A percentile compares a stretch with the other conserved stretches of the same genome.
Evolutionary conservation across 768 basidiomycete species (phyloP).

Genomic region (Suillus luteus): DNA sequence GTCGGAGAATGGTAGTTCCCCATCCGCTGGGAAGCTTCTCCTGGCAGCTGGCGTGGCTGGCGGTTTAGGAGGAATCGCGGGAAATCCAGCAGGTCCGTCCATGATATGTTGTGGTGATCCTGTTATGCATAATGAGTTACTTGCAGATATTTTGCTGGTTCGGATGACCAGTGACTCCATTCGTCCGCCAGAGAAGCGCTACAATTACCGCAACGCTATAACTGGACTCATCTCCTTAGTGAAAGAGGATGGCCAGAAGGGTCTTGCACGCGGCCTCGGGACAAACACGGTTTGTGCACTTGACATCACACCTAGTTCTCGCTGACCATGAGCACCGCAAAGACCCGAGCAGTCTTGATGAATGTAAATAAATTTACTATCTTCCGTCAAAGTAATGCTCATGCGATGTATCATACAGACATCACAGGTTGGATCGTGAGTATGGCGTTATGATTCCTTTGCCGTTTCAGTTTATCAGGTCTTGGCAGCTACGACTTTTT

Average conservation of each 20-base stretch:
- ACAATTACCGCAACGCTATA: conserved; percentile 79
- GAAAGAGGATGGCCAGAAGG: conserved; percentile 67
- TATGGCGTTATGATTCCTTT: conserved; percentile 20
- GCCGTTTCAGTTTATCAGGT: neutral
- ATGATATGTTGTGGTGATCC: neutral
- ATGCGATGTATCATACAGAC: conserved; percentile 40
- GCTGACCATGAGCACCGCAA: conserved; percentile 13
- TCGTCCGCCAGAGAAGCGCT: conserved; percentile 71
- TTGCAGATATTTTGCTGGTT: conserved; percentile 68
- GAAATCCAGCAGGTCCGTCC: conserved; percentile 74
- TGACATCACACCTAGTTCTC: neutral
- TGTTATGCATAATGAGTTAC: conserved; percentile 4
- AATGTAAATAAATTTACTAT: conserved; percentile 49
- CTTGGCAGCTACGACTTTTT: conserved; percentile 70
- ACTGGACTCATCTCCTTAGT: conserved; percentile 68
- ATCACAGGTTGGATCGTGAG: conserved; percentile 85
- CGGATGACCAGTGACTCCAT: conserved; percentile 89
- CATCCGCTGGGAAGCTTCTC: conserved; percentile 57
- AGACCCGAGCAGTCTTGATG: conserved; percentile 72
- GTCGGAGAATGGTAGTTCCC: conserved; percentile 44
- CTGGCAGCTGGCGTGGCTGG: conserved; percentile 73
- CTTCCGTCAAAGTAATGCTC: neutral
- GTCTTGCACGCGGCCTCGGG: conserved; percentile 72
- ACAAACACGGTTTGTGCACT: conserved; percentile 66
- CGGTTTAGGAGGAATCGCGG: conserved; percentile 78